phyloP scores from a whole-genome alignment of 129 eudicot species.

The Heracleum sosnowskyi region DNA sequence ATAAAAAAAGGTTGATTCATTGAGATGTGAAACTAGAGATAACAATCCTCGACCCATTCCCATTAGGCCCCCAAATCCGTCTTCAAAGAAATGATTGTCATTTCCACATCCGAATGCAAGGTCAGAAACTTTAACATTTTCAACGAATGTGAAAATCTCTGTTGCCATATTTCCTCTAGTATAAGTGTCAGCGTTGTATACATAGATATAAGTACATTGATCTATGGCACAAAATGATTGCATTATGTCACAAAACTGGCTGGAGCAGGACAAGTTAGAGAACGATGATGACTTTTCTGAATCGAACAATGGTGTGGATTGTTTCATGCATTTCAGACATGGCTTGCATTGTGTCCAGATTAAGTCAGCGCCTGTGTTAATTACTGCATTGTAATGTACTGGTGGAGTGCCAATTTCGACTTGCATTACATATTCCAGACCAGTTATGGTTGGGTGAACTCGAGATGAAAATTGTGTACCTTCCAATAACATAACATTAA shows the following conservation, averaged over 20 bases:
- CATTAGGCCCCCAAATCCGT: constrained; percentile 60
- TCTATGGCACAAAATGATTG: constrained; percentile 26
- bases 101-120: constrained; percentile 91
- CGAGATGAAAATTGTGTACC: not conserved
- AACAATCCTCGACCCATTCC: constrained; percentile 83
- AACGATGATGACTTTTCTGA: constrained; percentile 61
- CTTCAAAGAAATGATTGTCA: constrained; percentile 39
- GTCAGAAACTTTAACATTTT: too few relatives aligned
- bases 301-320: constrained; percentile 58
- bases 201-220: constrained; percentile 50
- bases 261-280: constrained; percentile 41
- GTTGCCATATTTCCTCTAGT: constrained; percentile 55
- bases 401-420: constrained; percentile 76
- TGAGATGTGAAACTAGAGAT: constrained; percentile 78
- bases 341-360: constrained; percentile 90
- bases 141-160: constrained; percentile 62
- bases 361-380: constrained; percentile 82
- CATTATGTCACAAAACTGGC: constrained; percentile 11
- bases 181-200: constrained; percentile 59
- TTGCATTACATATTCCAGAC: constrained; percentile 28
- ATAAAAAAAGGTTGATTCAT: too few relatives aligned
- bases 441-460: not conserved
- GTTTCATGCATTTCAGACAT: constrained; percentile 54
- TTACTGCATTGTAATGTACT: constrained; percentile 34
- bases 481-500: not conserved